Evolutionary conservation across 2,329 filamentous ascomycete species (phyloP), one percentile per base, ranked within the genome.

Genomic region (Scopulariopsis brevicaulis): DNA sequence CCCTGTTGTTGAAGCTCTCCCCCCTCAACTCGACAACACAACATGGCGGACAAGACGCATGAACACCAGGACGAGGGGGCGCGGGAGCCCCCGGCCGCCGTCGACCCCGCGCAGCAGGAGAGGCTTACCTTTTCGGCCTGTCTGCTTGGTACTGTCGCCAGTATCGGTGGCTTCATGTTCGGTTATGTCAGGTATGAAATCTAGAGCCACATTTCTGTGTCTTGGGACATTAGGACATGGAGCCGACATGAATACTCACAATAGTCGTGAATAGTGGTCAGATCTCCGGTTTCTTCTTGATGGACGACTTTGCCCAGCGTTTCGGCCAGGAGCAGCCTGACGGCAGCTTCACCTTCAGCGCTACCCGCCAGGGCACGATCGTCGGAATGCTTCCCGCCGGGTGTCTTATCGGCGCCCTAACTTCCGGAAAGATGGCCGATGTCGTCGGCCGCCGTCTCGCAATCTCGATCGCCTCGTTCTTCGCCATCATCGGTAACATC

Each of bases 401-500:
- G 24, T 81, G 80, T 24, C 69, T 86, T 28, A 63, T 85, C 35
- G 83, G 83, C 53, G 79, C 81, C 57, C 69, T 86, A 8, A 64
- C 76, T 37, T 75, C 79, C n/a, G 83, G 83, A 11, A 82, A 80
- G 28, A 71, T 87, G 46, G 80, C 83, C 43, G 84, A 87, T 60
- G 71, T 70, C 3, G 74, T 87, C 53, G 85, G 85, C 25, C 81
- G 85, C 15, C 78, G 80, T 35, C 70, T 80, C 43, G 81, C 82
- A 20, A 87, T 88, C 63, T 80, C 81, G n/a, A 70, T 75, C 55
- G 81, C 82, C 61, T 80, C 82, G 58, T 74, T 86, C 60, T 81
- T 84, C 68, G 83, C 84, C 64, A 82, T 79, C 62, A 70, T 86
- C 34, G 85, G 85, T 57, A 85, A 83, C 53, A 71, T 85, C 53